phyloP scores from a whole-genome alignment of 1,284 basidiomycete genomes.

The Trametes hirsuta region DNA sequence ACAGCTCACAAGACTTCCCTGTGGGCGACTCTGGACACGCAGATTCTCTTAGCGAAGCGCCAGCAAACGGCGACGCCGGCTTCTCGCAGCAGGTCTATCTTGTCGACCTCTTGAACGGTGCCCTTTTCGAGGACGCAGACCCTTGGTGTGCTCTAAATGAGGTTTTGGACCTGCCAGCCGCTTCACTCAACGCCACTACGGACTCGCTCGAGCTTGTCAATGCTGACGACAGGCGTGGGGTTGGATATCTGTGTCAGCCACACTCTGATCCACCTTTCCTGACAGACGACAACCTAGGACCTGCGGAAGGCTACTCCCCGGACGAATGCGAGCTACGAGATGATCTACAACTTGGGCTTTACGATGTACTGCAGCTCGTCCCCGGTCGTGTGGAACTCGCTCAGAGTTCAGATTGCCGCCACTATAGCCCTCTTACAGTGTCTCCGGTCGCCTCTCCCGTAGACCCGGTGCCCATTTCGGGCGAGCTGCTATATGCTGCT shows the following conservation, averaged over 20 bases:
- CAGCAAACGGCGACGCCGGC: not conserved
- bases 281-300: not conserved
- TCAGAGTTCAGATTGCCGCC: no score
- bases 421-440: no score
- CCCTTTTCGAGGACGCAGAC: slow-evolving; percentile 31
- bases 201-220: not conserved
- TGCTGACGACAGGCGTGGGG: slow-evolving; percentile 7
- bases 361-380: no score
- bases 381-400: no score
- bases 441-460: no score
- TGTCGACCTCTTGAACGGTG: slow-evolving; percentile 25
- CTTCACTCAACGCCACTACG: not conserved
- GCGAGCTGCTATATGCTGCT: no score
- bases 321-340: no score
- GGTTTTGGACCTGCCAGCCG: slow-evolving; percentile 20
- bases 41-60: not conserved
- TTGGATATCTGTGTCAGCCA: not conserved
- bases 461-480: no score
- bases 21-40: not conserved
- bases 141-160: slow-evolving; percentile 28
- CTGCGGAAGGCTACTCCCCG: not conserved
- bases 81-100: slow-evolving; percentile 13
- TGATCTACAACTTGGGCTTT: no score
- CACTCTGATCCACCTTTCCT: not conserved
- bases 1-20: not conserved